These are phyloP conservation scores for Vaccinium myrtillus DNA, from an alignment of 148 eudicot genomes.

Conservation along the genomic window DNA sequence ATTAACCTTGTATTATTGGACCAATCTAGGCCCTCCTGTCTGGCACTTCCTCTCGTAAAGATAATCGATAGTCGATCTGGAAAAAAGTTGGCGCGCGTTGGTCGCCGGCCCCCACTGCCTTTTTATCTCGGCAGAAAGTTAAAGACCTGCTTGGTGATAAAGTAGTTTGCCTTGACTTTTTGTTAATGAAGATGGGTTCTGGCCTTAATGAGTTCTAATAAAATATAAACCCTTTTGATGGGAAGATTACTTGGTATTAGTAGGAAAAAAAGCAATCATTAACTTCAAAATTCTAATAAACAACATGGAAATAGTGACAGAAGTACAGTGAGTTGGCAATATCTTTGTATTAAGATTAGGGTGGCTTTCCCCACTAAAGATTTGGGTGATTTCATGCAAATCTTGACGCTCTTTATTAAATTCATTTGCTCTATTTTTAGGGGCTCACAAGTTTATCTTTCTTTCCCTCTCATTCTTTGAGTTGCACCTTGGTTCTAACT, in stretches of 20 bases:
- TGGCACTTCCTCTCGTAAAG: neutral
- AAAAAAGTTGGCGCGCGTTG: neutral
- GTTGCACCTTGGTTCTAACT: neutral
- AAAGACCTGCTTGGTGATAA: neutral
- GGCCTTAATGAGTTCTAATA: neutral
- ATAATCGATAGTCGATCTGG: neutral
- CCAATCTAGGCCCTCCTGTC: neutral
- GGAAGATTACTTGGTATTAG: neutral
- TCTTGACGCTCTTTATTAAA: neutral
- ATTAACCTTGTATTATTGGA: neutral
- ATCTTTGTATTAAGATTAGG: neutral
- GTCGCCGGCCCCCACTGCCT: neutral
- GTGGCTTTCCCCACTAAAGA: neutral
- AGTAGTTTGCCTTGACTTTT: neutral
- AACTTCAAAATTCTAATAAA: neutral
- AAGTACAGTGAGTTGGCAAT: neutral
- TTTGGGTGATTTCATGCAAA: conserved; percentile 1
- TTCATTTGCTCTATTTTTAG: neutral
- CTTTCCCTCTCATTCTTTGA: neutral
- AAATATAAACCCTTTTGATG: neutral
- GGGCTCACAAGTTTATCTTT: neutral
- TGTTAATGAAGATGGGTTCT: neutral
- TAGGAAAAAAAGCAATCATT: neutral
- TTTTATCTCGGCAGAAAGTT: neutral
- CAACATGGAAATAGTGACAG: neutral